Conservation (phyloP, 495 filamentous ascomycete species). For the Acidiella bohemica region DNA sequence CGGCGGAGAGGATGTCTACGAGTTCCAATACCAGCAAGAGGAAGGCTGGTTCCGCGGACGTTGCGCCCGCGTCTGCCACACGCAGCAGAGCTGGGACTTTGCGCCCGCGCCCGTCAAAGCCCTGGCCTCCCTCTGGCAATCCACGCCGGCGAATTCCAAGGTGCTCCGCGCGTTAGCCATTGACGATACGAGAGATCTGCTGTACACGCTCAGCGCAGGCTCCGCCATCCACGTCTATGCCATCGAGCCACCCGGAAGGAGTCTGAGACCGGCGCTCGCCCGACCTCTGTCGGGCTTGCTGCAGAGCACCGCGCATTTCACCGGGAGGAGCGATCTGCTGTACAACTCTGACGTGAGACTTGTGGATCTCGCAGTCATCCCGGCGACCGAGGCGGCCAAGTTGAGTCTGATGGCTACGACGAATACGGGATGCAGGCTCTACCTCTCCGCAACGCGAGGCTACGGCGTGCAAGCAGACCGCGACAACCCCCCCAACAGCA, state of each 20-base stretch:
- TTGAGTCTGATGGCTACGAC: constrained; percentile 85
- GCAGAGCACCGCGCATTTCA: constrained; percentile 66
- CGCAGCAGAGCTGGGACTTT: constrained; percentile 56
- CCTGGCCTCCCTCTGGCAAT: background rate
- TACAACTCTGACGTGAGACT: constrained; percentile 47
- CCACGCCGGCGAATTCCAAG: background rate
- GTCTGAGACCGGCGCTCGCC: constrained; percentile 34
- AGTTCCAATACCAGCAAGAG: constrained; percentile 89
- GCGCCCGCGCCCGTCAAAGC: constrained; percentile 6
- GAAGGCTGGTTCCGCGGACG: constrained; percentile 86
- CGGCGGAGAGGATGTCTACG: constrained; percentile 65
- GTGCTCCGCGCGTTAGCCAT: constrained; percentile 61
- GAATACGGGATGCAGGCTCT: constrained; percentile 78
- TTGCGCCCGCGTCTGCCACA: constrained; percentile 74
- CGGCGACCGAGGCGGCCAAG: constrained; percentile 63
- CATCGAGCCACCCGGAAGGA: constrained; percentile 4
- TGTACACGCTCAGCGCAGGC: constrained; percentile 83
- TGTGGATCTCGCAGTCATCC: constrained; percentile 71
- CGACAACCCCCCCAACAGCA: constrained; percentile 66
- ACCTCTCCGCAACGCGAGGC: constrained; percentile 75
- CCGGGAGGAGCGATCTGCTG: constrained; percentile 53
- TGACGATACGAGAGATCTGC: constrained; percentile 72
- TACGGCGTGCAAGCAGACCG: constrained; percentile 41
- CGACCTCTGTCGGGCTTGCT: constrained; percentile 41
- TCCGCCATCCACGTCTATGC: constrained; percentile 52